Conservation (phyloP, 306 rosid genomes). For the Prunus mongolica region DNA sequence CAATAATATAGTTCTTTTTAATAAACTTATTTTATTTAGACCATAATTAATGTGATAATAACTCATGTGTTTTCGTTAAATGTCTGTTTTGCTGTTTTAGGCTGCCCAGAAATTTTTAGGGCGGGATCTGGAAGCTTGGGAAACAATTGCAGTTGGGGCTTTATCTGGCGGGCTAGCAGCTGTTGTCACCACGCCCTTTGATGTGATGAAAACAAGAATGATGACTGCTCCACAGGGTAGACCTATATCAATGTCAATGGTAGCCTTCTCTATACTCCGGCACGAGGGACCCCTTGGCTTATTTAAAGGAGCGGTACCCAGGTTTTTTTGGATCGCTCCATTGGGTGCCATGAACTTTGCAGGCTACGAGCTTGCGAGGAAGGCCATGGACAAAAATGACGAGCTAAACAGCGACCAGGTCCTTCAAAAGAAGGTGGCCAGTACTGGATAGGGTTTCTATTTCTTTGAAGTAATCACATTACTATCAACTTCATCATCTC, state of each 20-base stretch:
- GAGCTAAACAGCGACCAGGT: constrained; percentile 39
- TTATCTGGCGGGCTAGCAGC: constrained; percentile 97
- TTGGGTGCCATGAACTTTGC: constrained; percentile 99
- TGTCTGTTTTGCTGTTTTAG: constrained; percentile 35
- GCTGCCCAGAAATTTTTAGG: constrained; percentile 63
- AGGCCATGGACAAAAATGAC: constrained; percentile 85
- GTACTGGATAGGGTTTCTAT: constrained; percentile 32
- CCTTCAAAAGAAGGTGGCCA: constrained; percentile 43
- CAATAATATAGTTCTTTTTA: not conserved
- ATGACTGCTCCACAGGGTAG: constrained; percentile 89
- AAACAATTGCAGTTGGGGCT: constrained; percentile 92
- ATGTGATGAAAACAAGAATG: constrained; percentile 99
- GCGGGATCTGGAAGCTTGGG: constrained; percentile 93
- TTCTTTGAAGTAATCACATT: not conserved
- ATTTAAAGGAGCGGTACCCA: constrained; percentile 92
- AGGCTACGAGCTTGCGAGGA: constrained; percentile 89
- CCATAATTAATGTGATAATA: not conserved
- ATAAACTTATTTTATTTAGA: not conserved
- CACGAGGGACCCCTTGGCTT: constrained; percentile 91
- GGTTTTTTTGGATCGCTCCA: constrained; percentile 99
- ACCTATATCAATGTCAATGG: constrained; percentile 68
- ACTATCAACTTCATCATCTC: constrained; percentile 4
- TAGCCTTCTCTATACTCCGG: constrained; percentile 71
- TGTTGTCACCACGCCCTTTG: constrained; percentile 90
- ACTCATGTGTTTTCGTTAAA: not conserved